Percentiles rank a stretch among this genome's conserved stretches.
Evolutionary conservation across 2,329 filamentous ascomycete genomes (phyloP).

Genomic region (Colletotrichum sp.): DNA sequence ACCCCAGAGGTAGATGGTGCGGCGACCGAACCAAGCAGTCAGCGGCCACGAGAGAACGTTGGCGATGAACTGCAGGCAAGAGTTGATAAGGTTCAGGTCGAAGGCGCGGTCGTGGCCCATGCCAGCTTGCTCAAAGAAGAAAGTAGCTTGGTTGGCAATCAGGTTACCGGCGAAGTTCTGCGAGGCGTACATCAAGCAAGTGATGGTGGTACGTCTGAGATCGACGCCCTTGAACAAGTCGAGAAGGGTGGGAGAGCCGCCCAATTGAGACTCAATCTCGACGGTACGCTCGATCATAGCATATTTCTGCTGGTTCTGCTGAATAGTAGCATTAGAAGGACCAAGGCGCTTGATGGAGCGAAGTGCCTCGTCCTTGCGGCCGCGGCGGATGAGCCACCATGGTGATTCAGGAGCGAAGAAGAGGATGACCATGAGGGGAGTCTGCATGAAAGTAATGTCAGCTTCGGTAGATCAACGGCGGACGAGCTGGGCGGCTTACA

Average conservation of each 20-base stretch:
- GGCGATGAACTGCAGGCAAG: constrained; percentile 35
- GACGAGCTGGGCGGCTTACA: neutral
- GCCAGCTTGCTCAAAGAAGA: constrained; percentile 54
- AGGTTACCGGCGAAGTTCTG: constrained; percentile 66
- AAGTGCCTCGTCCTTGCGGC: constrained; percentile 44
- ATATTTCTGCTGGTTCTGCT: constrained; percentile 47
- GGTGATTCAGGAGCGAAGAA: constrained; percentile 56
- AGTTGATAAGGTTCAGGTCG: constrained; percentile 30
- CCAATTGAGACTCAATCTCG: constrained; percentile 51
- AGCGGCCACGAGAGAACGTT: constrained; percentile 39
- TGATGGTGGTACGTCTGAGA: constrained; percentile 57
- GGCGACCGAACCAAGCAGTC: constrained; percentile 40
- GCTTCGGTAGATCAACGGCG: neutral
- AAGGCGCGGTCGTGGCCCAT: constrained; percentile 25
- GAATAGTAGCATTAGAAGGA: constrained; percentile 17
- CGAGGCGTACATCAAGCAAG: constrained; percentile 61
- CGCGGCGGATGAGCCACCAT: constrained; percentile 60
- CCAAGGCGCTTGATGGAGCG: constrained; percentile 53
- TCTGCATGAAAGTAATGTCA: constrained; percentile 27
- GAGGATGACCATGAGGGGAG: constrained; percentile 56
- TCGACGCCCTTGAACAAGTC: constrained; percentile 62
- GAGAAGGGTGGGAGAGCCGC: constrained; percentile 48
- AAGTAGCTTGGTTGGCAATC: constrained; percentile 66
- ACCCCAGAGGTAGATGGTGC: constrained; percentile 43
- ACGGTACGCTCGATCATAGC: constrained; percentile 63